Evolutionary conservation across 805 yeast species (phyloP), one percentile per base, ranked within the genome.

Genomic region (Suhomyces pyralidae): DNA sequence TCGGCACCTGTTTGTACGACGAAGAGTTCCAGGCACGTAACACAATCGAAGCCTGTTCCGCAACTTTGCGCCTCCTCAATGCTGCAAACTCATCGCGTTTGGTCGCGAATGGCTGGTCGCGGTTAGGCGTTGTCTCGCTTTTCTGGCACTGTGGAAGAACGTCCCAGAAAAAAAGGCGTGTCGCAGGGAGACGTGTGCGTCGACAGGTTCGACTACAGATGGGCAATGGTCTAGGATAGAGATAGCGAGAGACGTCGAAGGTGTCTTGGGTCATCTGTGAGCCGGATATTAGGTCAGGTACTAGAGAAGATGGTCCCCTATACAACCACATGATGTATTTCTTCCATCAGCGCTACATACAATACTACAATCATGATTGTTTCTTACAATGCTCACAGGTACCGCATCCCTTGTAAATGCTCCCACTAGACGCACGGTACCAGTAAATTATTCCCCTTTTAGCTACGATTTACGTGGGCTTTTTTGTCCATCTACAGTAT

Each of bases 51-150:
- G 36, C 17, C 15, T 32, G 9, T n/a, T 17, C 17, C 10, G 42
- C 42, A 9, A 17, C 10, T 8, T 38, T 38, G 42, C 42, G 42
- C 42, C 22, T 38, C 22, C 12, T 38, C 36, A 19, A 17, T 36
- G 40, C 40, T 36, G 40, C 40, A 36, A 36, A 36, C 19, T 38
- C 14, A 38, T 38, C 42, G 42, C 42, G 42, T 38, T 10, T 38
- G 24, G 42, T 38, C 42, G 42, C 42, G 42, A 38, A 38, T 38
- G 42, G 42, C 42, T 38, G 42, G 34, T 45, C 36, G 47, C 47
- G 22, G 47, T 17, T 26, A 9, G 24, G 24, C 42, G 42, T 17
- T 38, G 42, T 17, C 24, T 38, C 24, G 42, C 42, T 38, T 38
- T 17, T 17, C 10, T 38, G 15, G 42, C 42, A 38, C 24, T 32